Conservation (phyloP, 2,329 filamentous ascomycete species). For the Basipetospora chlamydospora region DNA sequence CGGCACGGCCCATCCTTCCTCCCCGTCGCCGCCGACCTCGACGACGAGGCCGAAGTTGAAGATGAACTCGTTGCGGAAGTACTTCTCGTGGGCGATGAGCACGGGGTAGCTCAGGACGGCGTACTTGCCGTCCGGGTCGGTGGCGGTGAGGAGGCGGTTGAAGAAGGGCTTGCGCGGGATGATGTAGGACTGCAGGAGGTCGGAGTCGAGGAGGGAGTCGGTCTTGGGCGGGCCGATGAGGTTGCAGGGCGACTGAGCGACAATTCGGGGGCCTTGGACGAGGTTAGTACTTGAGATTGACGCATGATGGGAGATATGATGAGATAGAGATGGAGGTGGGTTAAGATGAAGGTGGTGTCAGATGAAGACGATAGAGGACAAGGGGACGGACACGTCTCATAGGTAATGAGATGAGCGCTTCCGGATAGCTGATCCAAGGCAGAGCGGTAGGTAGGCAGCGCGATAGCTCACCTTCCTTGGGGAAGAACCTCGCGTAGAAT, state of each 20-base stretch:
- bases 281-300: not conserved
- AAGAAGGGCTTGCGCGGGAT: conserved; percentile 92
- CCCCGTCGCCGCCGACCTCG: conserved; percentile 50
- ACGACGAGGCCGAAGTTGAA: conserved; percentile 93
- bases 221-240: conserved; percentile 26
- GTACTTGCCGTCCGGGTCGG: conserved; percentile 54
- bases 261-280: conserved; percentile 42
- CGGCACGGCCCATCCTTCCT: too few relatives aligned
- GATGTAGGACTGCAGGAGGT: conserved; percentile 77
- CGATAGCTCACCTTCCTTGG: conserved; percentile 51
- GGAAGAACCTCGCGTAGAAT: conserved; percentile 56
- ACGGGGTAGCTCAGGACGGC: conserved; percentile 79
- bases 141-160: conserved; percentile 74
- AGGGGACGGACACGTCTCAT: too few relatives aligned
- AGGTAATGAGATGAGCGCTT: too few relatives aligned
- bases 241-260: conserved; percentile 19
- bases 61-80: conserved; percentile 90
- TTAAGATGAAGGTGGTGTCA: not conserved
- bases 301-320: too few relatives aligned
- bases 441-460: too few relatives aligned
- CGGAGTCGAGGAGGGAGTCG: conserved; percentile 72
- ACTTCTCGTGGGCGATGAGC: conserved; percentile 68
- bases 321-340: not conserved
- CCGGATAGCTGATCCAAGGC: too few relatives aligned
- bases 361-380: too few relatives aligned